These are phyloP conservation scores for Ustilago xerochloae DNA, from an alignment of 1,284 basidiomycete species.

Conservation along the genomic window DNA sequence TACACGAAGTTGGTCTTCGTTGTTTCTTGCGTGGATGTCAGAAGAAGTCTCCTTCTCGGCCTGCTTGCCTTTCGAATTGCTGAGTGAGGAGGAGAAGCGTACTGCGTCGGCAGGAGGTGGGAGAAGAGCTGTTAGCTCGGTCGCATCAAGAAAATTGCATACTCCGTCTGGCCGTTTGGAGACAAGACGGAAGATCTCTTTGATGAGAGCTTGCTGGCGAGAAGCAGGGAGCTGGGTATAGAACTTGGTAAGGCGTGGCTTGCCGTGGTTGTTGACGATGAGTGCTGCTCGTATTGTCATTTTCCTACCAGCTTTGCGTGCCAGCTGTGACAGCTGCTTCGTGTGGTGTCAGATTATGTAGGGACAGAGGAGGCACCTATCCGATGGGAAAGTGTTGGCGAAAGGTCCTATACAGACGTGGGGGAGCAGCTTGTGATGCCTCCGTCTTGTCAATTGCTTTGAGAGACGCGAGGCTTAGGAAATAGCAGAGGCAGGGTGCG, in stretches of 20 bases:
- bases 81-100: constrained; percentile 24
- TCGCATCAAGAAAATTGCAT: constrained; percentile 67
- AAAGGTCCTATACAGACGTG: too few species aligned
- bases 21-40: background rate
- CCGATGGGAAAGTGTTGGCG: too few species aligned
- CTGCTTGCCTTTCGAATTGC: constrained; percentile 9
- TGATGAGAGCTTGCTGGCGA: constrained; percentile 62
- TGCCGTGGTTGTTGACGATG: constrained; percentile 86
- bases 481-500: too few species aligned
- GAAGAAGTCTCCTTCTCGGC: background rate
- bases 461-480: too few species aligned
- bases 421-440: too few species aligned
- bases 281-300: constrained; percentile 88
- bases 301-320: background rate
- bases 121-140: constrained; percentile 61
- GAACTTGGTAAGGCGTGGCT: constrained; percentile 94
- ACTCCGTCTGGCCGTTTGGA: constrained; percentile 60
- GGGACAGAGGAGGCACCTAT: too few species aligned
- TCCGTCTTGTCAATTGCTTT: too few species aligned
- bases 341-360: background rate
- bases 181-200: constrained; percentile 63
- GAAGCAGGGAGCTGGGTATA: constrained; percentile 72
- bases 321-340: background rate
- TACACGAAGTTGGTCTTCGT: constrained; percentile 61
- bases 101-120: constrained; percentile 51